Evolutionary conservation across 108 stramenopile species (phyloP).

Genomic region (Aurantiochytrium sp.): DNA sequence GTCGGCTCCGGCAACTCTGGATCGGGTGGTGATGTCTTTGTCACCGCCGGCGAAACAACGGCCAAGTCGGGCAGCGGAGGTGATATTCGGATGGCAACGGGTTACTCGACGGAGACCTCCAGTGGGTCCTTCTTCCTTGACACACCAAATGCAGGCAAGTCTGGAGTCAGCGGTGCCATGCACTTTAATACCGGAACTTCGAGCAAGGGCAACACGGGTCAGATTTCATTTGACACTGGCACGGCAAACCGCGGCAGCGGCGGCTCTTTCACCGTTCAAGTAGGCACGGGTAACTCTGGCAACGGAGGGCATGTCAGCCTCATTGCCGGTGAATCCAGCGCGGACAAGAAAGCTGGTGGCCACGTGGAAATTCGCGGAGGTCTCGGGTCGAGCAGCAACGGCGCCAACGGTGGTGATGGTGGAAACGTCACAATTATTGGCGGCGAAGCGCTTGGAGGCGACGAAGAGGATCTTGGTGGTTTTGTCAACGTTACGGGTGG

Average conservation of each 20-base stretch:
- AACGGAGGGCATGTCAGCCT: background rate
- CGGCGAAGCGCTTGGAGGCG: background rate
- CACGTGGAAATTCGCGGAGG: background rate
- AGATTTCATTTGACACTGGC: background rate
- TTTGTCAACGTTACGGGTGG: background rate
- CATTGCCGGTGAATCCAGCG: background rate
- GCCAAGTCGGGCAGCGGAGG: background rate
- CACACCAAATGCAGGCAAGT: background rate
- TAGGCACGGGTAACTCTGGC: background rate
- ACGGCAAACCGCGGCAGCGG: background rate
- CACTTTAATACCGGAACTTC: background rate
- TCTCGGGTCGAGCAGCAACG: background rate
- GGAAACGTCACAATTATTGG: background rate
- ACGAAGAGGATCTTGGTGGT: background rate
- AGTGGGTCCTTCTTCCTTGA: background rate
- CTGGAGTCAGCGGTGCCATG: background rate
- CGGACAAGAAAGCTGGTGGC: background rate
- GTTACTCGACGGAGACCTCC: background rate
- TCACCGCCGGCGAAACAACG: background rate
- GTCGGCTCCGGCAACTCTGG: background rate
- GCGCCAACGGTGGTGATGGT: background rate
- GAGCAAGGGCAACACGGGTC: background rate
- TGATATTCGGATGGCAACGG: background rate
- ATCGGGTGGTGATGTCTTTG: background rate
- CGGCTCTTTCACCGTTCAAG: background rate